Conservation (phyloP, 495 filamentous ascomycete genomes). For the Lentithecium fluviatile region DNA sequence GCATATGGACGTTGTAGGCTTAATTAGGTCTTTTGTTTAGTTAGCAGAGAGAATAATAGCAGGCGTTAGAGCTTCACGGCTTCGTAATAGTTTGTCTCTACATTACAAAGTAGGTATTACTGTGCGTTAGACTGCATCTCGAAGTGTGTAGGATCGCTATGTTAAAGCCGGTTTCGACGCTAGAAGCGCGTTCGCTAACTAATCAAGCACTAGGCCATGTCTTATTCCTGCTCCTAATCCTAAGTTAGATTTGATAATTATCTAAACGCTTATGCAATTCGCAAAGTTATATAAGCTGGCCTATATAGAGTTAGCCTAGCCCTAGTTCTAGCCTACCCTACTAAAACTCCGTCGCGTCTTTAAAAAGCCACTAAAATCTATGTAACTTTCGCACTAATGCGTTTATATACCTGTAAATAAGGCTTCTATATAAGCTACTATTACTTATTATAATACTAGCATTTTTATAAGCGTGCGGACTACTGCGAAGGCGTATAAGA, state of each 20-base stretch:
- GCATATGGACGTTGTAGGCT: not conserved
- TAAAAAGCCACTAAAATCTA: too few species aligned
- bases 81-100: not conserved
- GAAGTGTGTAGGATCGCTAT: slow-evolving; percentile 7
- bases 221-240: slow-evolving; percentile 12
- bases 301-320: too few species aligned
- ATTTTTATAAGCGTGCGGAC: too few species aligned
- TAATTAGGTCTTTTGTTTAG: slow-evolving; percentile 15
- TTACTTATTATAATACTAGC: too few species aligned
- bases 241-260: slow-evolving; percentile 2
- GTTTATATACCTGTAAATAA: too few species aligned
- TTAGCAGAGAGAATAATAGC: slow-evolving; percentile 16
- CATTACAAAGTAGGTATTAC: not conserved
- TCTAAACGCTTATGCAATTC: not conserved
- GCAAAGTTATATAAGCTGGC: too few species aligned
- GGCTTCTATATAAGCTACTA: too few species aligned
- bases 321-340: too few species aligned
- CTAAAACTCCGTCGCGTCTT: too few species aligned
- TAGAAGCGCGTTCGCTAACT: slow-evolving; percentile 4
- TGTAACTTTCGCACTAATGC: too few species aligned
- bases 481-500: too few species aligned
- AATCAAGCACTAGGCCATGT: slow-evolving; percentile 7
- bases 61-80: slow-evolving; percentile 1
- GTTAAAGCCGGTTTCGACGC: not conserved
- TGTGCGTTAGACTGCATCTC: slow-evolving; percentile 9